Percentiles rank a stretch among this genome's conserved stretches.
Evolutionary conservation across 805 yeast genomes (phyloP).

Genomic region (Yamadazyma phyllophila): DNA sequence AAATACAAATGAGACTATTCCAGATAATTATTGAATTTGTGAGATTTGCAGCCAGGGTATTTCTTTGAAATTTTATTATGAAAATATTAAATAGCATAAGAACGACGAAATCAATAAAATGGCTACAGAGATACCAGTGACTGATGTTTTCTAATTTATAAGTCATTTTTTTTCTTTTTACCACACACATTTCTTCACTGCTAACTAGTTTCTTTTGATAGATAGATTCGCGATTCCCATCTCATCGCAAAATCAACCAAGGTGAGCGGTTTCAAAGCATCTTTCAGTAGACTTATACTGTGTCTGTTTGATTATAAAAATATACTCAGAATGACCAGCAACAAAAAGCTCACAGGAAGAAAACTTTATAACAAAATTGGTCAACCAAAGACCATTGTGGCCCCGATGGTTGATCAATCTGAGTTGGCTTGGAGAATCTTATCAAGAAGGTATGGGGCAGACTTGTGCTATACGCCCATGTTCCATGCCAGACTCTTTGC

Average conservation of each 20-base stretch:
- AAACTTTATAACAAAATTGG: slow-evolving; percentile 69
- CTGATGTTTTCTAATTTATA: neutral
- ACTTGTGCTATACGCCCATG: slow-evolving; percentile 95
- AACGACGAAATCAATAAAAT: neutral
- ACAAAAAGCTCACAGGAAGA: slow-evolving; percentile 48
- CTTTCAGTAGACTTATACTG: slow-evolving; percentile 4
- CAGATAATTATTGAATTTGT: neutral
- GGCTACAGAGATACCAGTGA: neutral
- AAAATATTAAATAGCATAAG: neutral
- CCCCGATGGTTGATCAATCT: slow-evolving; percentile 98
- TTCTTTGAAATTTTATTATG: too few species aligned
- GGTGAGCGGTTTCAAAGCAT: neutral
- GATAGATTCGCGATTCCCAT: neutral
- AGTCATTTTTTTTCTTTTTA: neutral
- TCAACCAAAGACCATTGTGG: slow-evolving; percentile 78
- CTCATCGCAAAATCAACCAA: slow-evolving; percentile 3
- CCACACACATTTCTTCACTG: neutral
- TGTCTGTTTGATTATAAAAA: neutral
- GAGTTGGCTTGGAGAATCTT: slow-evolving; percentile 94
- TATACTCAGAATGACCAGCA: neutral
- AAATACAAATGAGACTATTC: neutral
- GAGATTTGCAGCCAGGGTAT: neutral
- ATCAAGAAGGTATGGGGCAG: slow-evolving; percentile 87
- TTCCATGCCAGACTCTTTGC: slow-evolving; percentile 89
- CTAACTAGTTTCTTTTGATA: neutral